A percentile compares a stretch with the other conserved stretches of the same genome.
These are phyloP conservation scores for Paecilomyces variotii DNA, from an alignment of 2,329 filamentous ascomycete genomes.

Conservation along the genomic window DNA sequence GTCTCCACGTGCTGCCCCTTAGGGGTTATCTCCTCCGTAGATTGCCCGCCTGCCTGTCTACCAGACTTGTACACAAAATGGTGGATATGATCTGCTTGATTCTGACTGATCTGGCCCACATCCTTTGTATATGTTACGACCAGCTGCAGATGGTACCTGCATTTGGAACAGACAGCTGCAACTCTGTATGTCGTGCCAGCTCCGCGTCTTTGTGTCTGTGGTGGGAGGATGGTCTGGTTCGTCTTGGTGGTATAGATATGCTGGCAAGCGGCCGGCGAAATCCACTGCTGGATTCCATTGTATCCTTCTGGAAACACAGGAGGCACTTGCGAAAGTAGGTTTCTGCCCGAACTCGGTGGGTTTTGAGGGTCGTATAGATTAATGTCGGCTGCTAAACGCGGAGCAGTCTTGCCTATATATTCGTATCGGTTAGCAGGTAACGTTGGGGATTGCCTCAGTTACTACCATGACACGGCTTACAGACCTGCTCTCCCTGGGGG, in stretches of 20 bases:
- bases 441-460: neutral
- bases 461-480: constrained; percentile 5
- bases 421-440: neutral
- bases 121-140: constrained; percentile 44
- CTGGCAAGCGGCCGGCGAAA: constrained; percentile 43
- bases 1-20: constrained; percentile 34
- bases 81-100: constrained; percentile 48
- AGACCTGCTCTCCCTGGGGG: constrained; percentile 25
- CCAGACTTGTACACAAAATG: constrained; percentile 46
- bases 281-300: constrained; percentile 24
- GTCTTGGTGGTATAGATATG: constrained; percentile 53
- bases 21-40: constrained; percentile 14
- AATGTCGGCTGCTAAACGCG: constrained; percentile 40
- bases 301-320: constrained; percentile 39
- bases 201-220: constrained; percentile 27
- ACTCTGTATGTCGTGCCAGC: constrained; percentile 47
- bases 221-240: constrained; percentile 45
- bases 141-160: constrained; percentile 55
- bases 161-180: constrained; percentile 53
- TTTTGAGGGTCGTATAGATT: constrained; percentile 38
- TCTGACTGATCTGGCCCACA: constrained; percentile 39
- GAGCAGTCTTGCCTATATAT: constrained; percentile 43
- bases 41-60: constrained; percentile 18
- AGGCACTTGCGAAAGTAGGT: constrained; percentile 52
- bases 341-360: constrained; percentile 37